phyloP scores from a whole-genome alignment of 257 asterid genomes.

The Thymus quinquecostatus region DNA sequence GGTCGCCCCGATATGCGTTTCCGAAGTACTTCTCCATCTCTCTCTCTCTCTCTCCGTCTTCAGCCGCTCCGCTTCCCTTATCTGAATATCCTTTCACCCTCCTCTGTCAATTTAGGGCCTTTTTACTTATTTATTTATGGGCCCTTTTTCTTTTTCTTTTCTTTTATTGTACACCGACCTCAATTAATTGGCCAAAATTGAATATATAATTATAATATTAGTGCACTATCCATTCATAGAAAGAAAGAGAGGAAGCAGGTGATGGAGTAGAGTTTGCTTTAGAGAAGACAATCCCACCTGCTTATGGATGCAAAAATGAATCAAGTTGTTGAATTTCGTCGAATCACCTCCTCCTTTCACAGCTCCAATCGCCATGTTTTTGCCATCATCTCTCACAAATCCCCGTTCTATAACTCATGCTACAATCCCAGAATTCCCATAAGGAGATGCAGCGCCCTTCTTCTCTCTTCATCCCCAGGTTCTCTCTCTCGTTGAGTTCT shows the following conservation, averaged over 20 bases:
- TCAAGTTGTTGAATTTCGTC: slow-evolving; percentile 38
- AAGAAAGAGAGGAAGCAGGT: neutral
- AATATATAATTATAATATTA: too few species aligned
- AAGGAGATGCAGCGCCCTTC: slow-evolving; percentile 31
- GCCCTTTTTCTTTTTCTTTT: neutral
- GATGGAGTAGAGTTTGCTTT: too few species aligned
- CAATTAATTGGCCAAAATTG: too few species aligned
- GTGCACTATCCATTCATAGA: too few species aligned
- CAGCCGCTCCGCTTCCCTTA: neutral
- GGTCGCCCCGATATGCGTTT: slow-evolving; percentile 93
- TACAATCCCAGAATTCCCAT: slow-evolving; percentile 29
- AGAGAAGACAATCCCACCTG: slow-evolving; percentile 5
- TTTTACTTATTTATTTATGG: neutral
- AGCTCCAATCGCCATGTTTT: slow-evolving; percentile 10
- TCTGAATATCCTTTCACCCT: neutral
- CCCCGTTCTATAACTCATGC: slow-evolving; percentile 24
- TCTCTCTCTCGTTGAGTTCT: neutral
- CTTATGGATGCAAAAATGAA: slow-evolving; percentile 42
- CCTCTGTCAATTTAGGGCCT: neutral
- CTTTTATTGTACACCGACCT: too few species aligned
- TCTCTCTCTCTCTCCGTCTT: slow-evolving; percentile 2
- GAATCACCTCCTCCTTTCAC: slow-evolving; percentile 27
- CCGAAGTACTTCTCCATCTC: slow-evolving; percentile 93
- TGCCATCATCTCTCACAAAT: slow-evolving; percentile 23
- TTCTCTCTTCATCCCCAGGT: slow-evolving; percentile 53